phyloP scores from a whole-genome alignment of 495 filamentous ascomycete genomes.

The Corynascus novoguineensis region DNA sequence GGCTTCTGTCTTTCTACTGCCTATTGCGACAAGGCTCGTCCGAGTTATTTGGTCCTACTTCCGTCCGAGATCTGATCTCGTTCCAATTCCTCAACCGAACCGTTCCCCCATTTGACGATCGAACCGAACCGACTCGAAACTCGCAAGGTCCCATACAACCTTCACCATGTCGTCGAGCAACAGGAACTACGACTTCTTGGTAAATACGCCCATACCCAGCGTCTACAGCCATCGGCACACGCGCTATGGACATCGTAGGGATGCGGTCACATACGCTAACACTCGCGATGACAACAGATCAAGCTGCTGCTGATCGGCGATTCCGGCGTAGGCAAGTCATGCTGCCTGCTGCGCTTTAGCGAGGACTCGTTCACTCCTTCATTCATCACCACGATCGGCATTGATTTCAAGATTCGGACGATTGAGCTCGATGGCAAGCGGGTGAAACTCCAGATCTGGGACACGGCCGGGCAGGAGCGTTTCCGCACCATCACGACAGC shows the following conservation, averaged over 20 bases:
- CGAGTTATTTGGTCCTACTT: not conserved
- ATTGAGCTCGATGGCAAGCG: constrained; percentile 98
- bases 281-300: constrained; percentile 55
- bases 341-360: constrained; percentile 95
- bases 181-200: constrained; percentile 97
- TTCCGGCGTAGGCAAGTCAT: constrained; percentile 97
- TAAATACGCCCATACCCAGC: constrained; percentile 36
- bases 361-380: constrained; percentile 98
- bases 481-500: constrained; percentile 98
- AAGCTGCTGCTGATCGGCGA: constrained; percentile 98
- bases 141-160: constrained; percentile 11
- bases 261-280: constrained; percentile 3
- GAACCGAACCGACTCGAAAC: not conserved
- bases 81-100: constrained; percentile 2
- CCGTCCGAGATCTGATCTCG: not conserved
- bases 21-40: not conserved
- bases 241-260: not conserved
- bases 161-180: constrained; percentile 85
- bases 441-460: constrained; percentile 99
- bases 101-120: not conserved
- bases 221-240: not conserved
- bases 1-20: not conserved
- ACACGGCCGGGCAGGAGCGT: constrained; percentile 95
- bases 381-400: constrained; percentile 99
- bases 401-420: constrained; percentile 99